Base-by-base conservation (phyloP, 2,329 filamentous ascomycete genomes). In the Beauveria caledonica region DNA sequence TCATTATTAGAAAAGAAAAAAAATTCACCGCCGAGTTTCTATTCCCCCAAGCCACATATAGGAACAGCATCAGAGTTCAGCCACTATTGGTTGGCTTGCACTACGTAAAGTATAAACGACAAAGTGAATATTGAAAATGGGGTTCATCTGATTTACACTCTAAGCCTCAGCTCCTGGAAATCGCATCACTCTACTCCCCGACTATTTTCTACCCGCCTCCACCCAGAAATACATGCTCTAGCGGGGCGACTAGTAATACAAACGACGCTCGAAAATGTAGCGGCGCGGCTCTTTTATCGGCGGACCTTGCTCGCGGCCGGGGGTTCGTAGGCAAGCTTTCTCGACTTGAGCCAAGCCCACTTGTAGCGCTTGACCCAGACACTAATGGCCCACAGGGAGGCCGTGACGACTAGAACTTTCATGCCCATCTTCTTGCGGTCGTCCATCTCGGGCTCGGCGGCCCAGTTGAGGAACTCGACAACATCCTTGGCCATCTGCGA, bases 401-500 rank as follows among this genome's bases (percentile, higher is more conserved):
- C 83, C 60, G 86, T 86, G 67, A 96, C 85, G 67, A 89, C 86
- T 69, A 99, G 76, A 59, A 96, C 90, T 87, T 99, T 97, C 85
- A 96, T 86, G 71, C 94, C 94, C 94, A 97, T 99, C 82, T 92
- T 94, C 89, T 99, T 99, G 74, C 94, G 89, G 74, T 97, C 88
- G 73, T 99, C 94, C 92, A 97, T 96, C 83, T 99, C 94, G 53
- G 94, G 94, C 82, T 99, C 94, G 62, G 94, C 92, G 59, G 94
- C 84, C 94, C 94, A 99, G 87, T 99, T 97, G 73, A 99, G 84
- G 82, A 99, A 99, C 80, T 99, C 94, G 63, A 89, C 87, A 63
- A 99, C 94, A 70, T 99, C 94, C 87, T 99, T 99, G 77, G 94
- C 94, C 94, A 99, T 99, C 81, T 99, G 94, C 65, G 93, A 97